Percentiles rank a stretch among this genome's conserved stretches.
Conservation (phyloP, 768 basidiomycete species). For the Hirschioporus abietinus region DNA sequence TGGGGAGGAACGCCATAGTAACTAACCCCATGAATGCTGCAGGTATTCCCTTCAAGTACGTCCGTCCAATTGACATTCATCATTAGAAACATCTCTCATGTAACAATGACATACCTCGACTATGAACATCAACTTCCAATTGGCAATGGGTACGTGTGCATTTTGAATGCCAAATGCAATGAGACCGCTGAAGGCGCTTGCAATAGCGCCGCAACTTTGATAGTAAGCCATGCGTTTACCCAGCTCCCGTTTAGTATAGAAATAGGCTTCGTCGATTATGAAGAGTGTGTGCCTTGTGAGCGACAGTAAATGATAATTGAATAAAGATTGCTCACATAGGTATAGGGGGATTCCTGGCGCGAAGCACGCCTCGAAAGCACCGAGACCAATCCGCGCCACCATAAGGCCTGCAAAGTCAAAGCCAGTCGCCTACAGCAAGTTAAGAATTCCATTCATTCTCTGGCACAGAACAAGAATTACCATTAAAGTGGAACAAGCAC, state of each 20-base stretch:
- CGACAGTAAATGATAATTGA: not conserved
- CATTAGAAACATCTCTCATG: not conserved
- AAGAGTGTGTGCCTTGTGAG: not conserved
- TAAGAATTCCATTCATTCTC: not conserved
- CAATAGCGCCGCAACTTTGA: conserved; percentile 81
- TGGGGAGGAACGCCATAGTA: conserved; percentile 52
- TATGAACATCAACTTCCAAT: conserved; percentile 67
- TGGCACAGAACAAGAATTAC: conserved; percentile 28
- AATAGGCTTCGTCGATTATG: conserved; percentile 47
- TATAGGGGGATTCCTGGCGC: conserved; percentile 75
- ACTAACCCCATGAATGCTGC: conserved; percentile 57
- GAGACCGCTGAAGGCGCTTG: conserved; percentile 79
- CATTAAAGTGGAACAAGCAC: conserved; percentile 65
- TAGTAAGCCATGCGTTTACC: conserved; percentile 74
- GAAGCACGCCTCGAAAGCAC: conserved; percentile 74
- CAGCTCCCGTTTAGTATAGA: conserved; percentile 71
- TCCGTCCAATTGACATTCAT: not conserved
- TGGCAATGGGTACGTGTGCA: conserved; percentile 38
- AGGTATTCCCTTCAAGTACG: conserved; percentile 50
- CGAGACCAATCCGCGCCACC: conserved; percentile 53
- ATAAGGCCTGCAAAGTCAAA: conserved; percentile 59
- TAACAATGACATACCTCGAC: conserved; percentile 46
- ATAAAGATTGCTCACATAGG: conserved; percentile 48
- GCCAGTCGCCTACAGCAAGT: conserved; percentile 42
- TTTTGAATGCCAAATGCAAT: conserved; percentile 78